phyloP scores from a whole-genome alignment of 78 protist genomes.

The Protostelium mycophagum region DNA sequence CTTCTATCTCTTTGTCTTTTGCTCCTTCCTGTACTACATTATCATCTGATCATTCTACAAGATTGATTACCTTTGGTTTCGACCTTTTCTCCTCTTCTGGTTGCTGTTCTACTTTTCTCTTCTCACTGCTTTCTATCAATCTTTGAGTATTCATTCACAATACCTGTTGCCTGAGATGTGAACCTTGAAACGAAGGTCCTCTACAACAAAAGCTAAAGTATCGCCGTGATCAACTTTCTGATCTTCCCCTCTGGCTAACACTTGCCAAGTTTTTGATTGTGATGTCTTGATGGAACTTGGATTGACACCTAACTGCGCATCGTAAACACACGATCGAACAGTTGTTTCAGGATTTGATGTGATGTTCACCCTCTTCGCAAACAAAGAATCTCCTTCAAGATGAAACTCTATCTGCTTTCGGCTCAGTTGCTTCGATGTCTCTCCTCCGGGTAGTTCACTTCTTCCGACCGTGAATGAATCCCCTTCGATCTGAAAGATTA shows the following conservation, averaged over 20 bases:
- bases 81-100: background rate
- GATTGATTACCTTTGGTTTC: too few species aligned
- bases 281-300: background rate
- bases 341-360: background rate
- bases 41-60: too few species aligned
- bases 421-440: background rate
- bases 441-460: background rate
- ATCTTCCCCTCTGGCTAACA: background rate
- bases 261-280: background rate
- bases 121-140: background rate
- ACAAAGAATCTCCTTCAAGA: background rate
- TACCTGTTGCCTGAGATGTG: background rate
- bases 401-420: background rate
- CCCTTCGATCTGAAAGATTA: background rate
- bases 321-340: background rate
- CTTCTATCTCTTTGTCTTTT: background rate
- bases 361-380: background rate
- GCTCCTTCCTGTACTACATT: too few species aligned
- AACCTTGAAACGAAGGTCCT: background rate
- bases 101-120: background rate
- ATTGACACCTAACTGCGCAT: background rate
- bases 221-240: background rate
- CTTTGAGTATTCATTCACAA: background rate
- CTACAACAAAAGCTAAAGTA: background rate
- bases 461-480: background rate